Conservation (phyloP, 441 rosid species). For the Eruca vesicaria region DNA sequence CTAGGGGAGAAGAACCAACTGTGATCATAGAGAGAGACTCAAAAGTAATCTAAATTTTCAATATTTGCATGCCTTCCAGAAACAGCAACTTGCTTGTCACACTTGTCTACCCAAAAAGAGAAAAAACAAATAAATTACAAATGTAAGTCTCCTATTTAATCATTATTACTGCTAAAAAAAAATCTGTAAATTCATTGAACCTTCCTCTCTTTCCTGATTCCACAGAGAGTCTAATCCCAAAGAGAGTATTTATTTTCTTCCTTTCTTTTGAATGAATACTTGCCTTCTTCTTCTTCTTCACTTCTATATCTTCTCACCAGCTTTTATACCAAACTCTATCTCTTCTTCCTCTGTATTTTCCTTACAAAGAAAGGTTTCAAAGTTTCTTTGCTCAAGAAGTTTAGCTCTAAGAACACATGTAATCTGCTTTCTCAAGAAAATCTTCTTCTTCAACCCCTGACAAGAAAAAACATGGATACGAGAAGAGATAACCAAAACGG, state of each 20-base stretch:
- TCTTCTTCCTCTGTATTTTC: conserved; percentile 1
- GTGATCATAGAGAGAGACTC: conserved; percentile 38
- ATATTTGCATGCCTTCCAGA: conserved; percentile 37
- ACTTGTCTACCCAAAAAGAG: conserved; percentile 37
- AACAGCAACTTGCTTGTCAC: conserved; percentile 47
- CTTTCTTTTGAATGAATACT: neutral
- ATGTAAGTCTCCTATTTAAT: no score
- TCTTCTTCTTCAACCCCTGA: no score
- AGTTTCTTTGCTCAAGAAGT: no score
- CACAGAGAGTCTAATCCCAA: conserved; percentile 23
- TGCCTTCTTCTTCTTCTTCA: neutral
- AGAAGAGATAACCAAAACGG: conserved; percentile 38
- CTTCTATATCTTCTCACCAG: conserved; percentile 24
- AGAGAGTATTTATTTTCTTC: neutral
- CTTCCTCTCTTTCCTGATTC: conserved; percentile 39
- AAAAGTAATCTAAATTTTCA: neutral
- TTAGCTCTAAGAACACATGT: no score
- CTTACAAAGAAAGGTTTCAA: conserved; percentile 10
- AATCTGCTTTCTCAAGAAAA: no score
- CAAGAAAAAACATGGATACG: conserved; percentile 48
- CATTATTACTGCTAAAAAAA: neutral
- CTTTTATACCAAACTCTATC: neutral
- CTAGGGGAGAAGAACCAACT: conserved; percentile 80
- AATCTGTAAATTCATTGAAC: conserved; percentile 57
- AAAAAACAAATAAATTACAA: neutral